phyloP scores from a whole-genome alignment of 768 basidiomycete species.

The Boletus barrowsii region DNA sequence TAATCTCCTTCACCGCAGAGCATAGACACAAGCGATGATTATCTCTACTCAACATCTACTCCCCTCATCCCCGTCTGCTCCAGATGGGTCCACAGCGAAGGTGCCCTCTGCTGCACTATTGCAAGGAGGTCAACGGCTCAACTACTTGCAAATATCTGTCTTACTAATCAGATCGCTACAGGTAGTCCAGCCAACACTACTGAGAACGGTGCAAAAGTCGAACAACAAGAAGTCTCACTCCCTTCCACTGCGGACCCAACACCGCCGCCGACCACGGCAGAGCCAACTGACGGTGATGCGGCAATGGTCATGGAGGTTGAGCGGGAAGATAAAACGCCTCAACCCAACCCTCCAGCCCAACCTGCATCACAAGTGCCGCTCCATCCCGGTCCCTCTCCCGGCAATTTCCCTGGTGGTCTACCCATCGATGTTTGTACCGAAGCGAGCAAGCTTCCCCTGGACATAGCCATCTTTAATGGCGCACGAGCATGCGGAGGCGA shows the following conservation, averaged over 20 bases:
- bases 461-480: slow-evolving; percentile 91
- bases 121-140: slow-evolving; percentile 23
- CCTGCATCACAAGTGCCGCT: slow-evolving; percentile 12
- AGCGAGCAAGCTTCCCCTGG: slow-evolving; percentile 86
- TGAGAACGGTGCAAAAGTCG: slow-evolving; percentile 30
- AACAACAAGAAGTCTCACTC: slow-evolving; percentile 34
- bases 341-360: slow-evolving; percentile 27
- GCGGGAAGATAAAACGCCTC: slow-evolving; percentile 35
- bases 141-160: not conserved
- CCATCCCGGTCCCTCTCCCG: slow-evolving; percentile 23
- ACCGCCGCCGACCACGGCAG: slow-evolving; percentile 24
- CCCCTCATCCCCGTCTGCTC: slow-evolving; percentile 36
- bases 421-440: slow-evolving; percentile 79
- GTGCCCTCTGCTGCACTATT: slow-evolving; percentile 21
- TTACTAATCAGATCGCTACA: slow-evolving; percentile 4
- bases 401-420: slow-evolving; percentile 40
- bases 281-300: slow-evolving; percentile 26
- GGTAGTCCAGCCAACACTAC: slow-evolving; percentile 21
- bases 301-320: slow-evolving; percentile 50
- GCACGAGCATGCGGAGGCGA: slow-evolving; percentile 84
- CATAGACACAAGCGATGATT: slow-evolving; percentile 85
- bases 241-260: slow-evolving; percentile 33
- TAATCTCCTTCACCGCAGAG: slow-evolving; percentile 1
- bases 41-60: slow-evolving; percentile 83
- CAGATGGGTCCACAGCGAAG: slow-evolving; percentile 26